Conservation (phyloP, 257 asterid genomes). For the Galeopsis tetrahit region DNA sequence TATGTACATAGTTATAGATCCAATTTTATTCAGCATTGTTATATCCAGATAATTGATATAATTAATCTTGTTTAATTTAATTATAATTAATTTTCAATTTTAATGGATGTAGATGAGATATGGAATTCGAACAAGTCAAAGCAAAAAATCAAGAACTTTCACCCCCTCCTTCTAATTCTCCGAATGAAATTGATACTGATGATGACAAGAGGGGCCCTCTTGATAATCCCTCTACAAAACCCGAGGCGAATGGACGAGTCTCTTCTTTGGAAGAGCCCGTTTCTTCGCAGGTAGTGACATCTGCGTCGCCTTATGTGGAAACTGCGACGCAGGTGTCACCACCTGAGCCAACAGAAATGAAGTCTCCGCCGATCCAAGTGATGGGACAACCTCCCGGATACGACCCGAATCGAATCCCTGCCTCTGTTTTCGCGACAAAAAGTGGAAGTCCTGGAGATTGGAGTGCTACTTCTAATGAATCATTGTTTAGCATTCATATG, state of each 20-base stretch:
- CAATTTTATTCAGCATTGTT: background rate
- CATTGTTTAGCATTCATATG: slow-evolving; percentile 86
- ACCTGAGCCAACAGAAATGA: slow-evolving; percentile 32
- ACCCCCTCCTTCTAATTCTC: slow-evolving; percentile 24
- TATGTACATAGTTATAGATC: background rate
- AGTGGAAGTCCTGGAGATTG: slow-evolving; percentile 56
- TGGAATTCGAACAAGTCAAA: slow-evolving; percentile 48
- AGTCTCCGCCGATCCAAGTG: slow-evolving; percentile 56
- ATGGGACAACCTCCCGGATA: slow-evolving; percentile 61
- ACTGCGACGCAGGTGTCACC: background rate
- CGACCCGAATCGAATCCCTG: slow-evolving; percentile 81
- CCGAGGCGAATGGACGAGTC: background rate
- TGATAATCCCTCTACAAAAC: background rate
- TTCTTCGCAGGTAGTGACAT: background rate
- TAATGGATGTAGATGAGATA: slow-evolving; percentile 17
- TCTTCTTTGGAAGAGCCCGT: background rate
- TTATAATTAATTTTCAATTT: background rate
- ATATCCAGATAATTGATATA: background rate
- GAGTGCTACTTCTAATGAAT: slow-evolving; percentile 82
- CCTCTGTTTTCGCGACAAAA: slow-evolving; percentile 58
- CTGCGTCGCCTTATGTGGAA: background rate
- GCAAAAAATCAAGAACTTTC: slow-evolving; percentile 18
- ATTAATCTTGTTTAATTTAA: background rate
- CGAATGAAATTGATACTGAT: slow-evolving; percentile 26
- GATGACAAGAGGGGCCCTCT: background rate